Evolutionary conservation across 768 basidiomycete genomes (phyloP).

Genomic region (Podaxis sp.): DNA sequence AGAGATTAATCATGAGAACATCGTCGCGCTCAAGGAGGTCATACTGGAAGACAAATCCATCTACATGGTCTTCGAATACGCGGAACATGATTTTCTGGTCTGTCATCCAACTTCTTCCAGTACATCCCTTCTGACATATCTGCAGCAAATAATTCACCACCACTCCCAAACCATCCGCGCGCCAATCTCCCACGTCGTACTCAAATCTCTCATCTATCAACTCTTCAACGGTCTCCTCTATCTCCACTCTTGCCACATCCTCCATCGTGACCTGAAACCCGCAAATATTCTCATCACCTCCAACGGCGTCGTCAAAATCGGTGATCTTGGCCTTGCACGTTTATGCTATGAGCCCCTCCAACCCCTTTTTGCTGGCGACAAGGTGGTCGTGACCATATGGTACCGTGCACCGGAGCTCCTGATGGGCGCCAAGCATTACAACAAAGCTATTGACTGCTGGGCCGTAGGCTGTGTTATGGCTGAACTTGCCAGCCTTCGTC

Average conservation of each 20-base stretch:
- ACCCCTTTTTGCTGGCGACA: conserved; percentile 89
- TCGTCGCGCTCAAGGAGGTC: conserved; percentile 90
- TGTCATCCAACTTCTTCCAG: conserved; percentile 26
- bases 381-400: conserved; percentile 99
- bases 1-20: conserved; percentile 87
- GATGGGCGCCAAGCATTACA: conserved; percentile 96
- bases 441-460: conserved; percentile 96
- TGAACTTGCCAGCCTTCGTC: conserved; percentile 88
- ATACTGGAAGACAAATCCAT: conserved; percentile 98
- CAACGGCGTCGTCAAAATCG: conserved; percentile 90
- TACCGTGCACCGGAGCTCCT: conserved; percentile 97
- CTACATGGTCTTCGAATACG: conserved; percentile 99
- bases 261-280: conserved; percentile 97
- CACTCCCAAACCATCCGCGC: conserved; percentile 88
- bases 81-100: conserved; percentile 97
- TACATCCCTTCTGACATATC: background rate
- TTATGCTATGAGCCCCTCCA: conserved; percentile 91
- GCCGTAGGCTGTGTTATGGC: conserved; percentile 98
- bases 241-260: conserved; percentile 91
- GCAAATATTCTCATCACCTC: conserved; percentile 97
- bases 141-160: conserved; percentile 97
- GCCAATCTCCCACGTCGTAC: conserved; percentile 70
- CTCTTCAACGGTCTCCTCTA: conserved; percentile 93
- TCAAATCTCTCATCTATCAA: conserved; percentile 94
- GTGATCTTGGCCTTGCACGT: conserved; percentile 94